These are phyloP conservation scores for Aspergillus aculeatus DNA, from an alignment of 2,329 filamentous ascomycete genomes.

Conservation along the genomic window DNA sequence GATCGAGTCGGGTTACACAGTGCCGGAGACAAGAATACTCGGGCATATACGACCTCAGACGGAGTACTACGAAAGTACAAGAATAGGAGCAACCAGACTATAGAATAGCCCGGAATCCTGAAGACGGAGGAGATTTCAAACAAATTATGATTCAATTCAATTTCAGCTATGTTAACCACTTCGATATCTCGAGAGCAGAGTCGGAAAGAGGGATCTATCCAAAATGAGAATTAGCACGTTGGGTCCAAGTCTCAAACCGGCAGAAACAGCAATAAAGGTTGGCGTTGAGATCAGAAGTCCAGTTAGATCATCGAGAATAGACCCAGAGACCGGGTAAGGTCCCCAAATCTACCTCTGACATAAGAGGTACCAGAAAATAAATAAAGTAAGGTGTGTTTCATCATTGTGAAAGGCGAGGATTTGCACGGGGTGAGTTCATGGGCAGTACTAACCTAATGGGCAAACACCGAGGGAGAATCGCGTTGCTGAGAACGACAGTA, in stretches of 20 bases:
- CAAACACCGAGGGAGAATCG: not conserved
- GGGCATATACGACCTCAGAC: too few relatives aligned
- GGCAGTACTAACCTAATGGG: slow-evolving; percentile 8
- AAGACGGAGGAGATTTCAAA: too few relatives aligned
- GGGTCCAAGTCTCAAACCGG: slow-evolving; percentile 4
- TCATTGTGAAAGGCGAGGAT: slow-evolving; percentile 52
- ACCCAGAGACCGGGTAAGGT: slow-evolving; percentile 21
- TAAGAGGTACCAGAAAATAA: slow-evolving; percentile 98
- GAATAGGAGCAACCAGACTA: too few relatives aligned
- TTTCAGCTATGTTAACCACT: not conserved
- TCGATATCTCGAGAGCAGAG: too few relatives aligned
- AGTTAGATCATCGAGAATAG: slow-evolving; percentile 72
- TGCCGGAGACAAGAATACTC: too few relatives aligned
- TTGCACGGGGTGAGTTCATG: not conserved
- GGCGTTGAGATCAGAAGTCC: slow-evolving; percentile 71
- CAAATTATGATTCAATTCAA: too few relatives aligned
- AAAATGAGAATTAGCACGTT: slow-evolving; percentile 15
- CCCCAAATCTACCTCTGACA: slow-evolving; percentile 61
- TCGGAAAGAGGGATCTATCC: slow-evolving; percentile 4
- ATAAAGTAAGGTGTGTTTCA: slow-evolving; percentile 63
- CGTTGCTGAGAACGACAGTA: not conserved
- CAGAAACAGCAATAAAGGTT: not conserved
- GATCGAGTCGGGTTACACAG: too few relatives aligned
- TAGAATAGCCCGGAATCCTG: too few relatives aligned
- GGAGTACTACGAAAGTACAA: too few relatives aligned